phyloP scores from a whole-genome alignment of 345 rosid genomes.

The Eucalyptus rudis region DNA sequence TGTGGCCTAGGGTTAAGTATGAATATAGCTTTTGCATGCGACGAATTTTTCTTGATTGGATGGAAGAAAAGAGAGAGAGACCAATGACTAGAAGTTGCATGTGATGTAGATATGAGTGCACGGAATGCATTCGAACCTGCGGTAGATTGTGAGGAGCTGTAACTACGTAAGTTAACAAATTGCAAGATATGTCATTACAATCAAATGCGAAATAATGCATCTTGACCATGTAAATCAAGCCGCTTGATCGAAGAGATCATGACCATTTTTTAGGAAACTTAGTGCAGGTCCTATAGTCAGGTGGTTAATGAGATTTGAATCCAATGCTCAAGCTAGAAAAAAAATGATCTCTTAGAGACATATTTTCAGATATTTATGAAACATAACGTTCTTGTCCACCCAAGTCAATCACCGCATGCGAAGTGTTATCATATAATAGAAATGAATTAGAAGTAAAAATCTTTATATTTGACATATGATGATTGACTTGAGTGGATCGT shows the following conservation, averaged over 20 bases:
- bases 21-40: background rate
- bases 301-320: background rate
- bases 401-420: background rate
- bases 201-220: no score
- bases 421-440: background rate
- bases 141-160: background rate
- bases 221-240: background rate
- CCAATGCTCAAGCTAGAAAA: background rate
- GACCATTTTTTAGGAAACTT: background rate
- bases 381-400: fast-evolving
- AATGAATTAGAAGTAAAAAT: background rate
- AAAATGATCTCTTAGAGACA: background rate
- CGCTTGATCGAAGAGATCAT: background rate
- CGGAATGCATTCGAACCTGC: background rate
- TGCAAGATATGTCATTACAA: background rate
- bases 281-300: background rate
- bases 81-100: background rate
- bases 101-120: background rate
- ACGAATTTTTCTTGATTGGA: background rate
- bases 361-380: fast-evolving
- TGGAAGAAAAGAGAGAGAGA: background rate
- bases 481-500: background rate
- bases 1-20: background rate
- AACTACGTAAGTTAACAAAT: background rate
- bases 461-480: background rate